Evolutionary conservation across 768 basidiomycete species (phyloP).

Genomic region (Mycena venus): DNA sequence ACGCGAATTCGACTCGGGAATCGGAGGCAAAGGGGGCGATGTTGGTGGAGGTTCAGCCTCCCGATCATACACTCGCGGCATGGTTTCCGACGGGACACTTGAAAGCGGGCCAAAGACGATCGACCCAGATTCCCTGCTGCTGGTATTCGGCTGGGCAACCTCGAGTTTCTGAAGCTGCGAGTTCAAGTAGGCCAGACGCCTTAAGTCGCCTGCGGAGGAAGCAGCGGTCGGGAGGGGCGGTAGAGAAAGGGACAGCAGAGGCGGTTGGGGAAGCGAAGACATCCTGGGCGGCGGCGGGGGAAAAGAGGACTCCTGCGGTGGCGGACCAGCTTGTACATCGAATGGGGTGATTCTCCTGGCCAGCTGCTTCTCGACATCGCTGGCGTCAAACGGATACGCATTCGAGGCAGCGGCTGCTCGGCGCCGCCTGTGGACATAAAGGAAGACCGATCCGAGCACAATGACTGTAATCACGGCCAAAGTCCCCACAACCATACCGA

Average conservation of each 20-base stretch:
- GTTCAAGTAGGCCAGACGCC: conserved; percentile 23
- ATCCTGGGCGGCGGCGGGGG: neutral
- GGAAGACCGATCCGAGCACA: conserved; percentile 15
- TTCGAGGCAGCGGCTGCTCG: neutral
- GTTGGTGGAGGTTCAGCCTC: neutral
- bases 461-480: conserved; percentile 23
- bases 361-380: conserved; percentile 28
- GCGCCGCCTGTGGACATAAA: conserved; percentile 27
- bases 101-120: conserved; percentile 24
- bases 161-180: conserved; percentile 23
- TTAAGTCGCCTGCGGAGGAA: neutral
- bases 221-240: neutral
- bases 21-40: neutral
- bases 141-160: neutral
- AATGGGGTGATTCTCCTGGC: conserved; percentile 22
- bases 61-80: neutral
- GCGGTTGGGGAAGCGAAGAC: neutral
- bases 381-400: neutral
- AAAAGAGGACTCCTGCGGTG: neutral
- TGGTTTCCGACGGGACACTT: conserved; percentile 26
- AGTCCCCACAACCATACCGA: conserved; percentile 28
- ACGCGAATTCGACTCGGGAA: conserved; percentile 12
- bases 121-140: neutral
- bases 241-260: neutral
- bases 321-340: neutral